phyloP scores from a whole-genome alignment of 2,329 filamentous ascomycete genomes.

The Scolecobasidium constrictum region DNA sequence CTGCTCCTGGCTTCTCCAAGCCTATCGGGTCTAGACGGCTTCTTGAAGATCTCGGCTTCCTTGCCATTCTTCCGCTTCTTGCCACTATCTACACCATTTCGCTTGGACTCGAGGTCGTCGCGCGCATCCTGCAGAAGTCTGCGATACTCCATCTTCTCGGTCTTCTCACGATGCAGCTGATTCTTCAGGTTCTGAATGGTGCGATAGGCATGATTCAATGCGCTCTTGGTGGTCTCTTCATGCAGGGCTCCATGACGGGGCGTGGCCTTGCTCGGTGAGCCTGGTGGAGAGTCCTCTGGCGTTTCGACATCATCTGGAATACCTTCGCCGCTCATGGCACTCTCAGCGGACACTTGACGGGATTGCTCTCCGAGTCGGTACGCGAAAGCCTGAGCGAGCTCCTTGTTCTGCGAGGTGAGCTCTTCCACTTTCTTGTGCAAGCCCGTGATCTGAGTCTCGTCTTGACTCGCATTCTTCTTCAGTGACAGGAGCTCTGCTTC shows the following conservation, averaged over 20 bases:
- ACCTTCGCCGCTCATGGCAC: constrained; percentile 45
- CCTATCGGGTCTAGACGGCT: constrained; percentile 58
- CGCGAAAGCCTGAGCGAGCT: constrained; percentile 75
- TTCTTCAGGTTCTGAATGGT: constrained; percentile 94
- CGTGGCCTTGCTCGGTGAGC: constrained; percentile 83
- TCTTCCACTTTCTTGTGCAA: constrained; percentile 84
- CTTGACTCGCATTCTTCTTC: constrained; percentile 66
- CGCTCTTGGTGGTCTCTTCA: constrained; percentile 89
- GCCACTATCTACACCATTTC: constrained; percentile 30
- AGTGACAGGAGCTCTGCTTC: constrained; percentile 80
- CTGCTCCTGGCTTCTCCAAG: constrained; percentile 65
- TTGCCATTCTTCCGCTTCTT: constrained; percentile 47
- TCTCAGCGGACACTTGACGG: constrained; percentile 14
- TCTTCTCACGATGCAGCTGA: constrained; percentile 95
- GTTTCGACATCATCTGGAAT: constrained; percentile 38
- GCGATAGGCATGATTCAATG: constrained; percentile 83
- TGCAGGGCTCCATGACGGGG: constrained; percentile 88
- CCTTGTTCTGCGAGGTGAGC: constrained; percentile 76
- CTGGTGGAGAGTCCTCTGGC: constrained; percentile 81
- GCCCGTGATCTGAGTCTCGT: constrained; percentile 65
- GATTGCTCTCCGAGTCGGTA: constrained; percentile 54
- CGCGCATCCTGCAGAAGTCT: constrained; percentile 90
- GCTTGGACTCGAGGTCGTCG: constrained; percentile 71
- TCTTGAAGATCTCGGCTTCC: constrained; percentile 56
- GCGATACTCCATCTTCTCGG: constrained; percentile 91